A percentile compares a stretch with the other conserved stretches of the same genome.
These are phyloP conservation scores for Cyclocybe aegerita DNA, from an alignment of 768 basidiomycete genomes.

Conservation along the genomic window DNA sequence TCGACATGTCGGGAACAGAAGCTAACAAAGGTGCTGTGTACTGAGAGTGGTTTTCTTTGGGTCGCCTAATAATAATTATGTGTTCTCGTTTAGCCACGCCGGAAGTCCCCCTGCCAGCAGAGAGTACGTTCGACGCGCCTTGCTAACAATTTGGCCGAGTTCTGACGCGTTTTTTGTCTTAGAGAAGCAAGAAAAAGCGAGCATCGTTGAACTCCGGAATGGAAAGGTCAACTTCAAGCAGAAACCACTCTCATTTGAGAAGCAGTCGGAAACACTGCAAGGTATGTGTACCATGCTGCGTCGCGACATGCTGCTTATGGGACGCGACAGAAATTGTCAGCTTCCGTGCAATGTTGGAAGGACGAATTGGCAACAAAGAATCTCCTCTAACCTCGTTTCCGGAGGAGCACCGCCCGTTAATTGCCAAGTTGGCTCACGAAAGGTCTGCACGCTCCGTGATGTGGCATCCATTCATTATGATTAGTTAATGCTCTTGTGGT, in stretches of 20 bases:
- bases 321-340: slow-evolving; percentile 62
- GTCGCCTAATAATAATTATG: neutral
- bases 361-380: slow-evolving; percentile 44
- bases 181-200: slow-evolving; percentile 39
- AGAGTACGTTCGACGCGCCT: slow-evolving; percentile 33
- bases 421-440: slow-evolving; percentile 84
- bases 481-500: neutral
- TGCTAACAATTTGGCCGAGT: neutral
- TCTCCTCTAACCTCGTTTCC: slow-evolving; percentile 60
- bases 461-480: neutral
- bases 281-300: slow-evolving; percentile 41
- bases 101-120: slow-evolving; percentile 10
- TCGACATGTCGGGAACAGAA: slow-evolving; percentile 36
- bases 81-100: slow-evolving; percentile 8
- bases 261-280: slow-evolving; percentile 79
- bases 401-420: slow-evolving; percentile 66
- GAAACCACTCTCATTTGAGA: slow-evolving; percentile 72
- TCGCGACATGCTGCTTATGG: neutral
- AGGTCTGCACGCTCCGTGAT: slow-evolving; percentile 48
- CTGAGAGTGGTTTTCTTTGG: too few relatives aligned
- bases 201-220: slow-evolving; percentile 68
- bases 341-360: slow-evolving; percentile 72
- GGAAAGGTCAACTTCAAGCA: slow-evolving; percentile 78
- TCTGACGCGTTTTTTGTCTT: slow-evolving; percentile 27
- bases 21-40: slow-evolving; percentile 30